Conservation (phyloP, 116 monocot species). For the Iris pallida region DNA sequence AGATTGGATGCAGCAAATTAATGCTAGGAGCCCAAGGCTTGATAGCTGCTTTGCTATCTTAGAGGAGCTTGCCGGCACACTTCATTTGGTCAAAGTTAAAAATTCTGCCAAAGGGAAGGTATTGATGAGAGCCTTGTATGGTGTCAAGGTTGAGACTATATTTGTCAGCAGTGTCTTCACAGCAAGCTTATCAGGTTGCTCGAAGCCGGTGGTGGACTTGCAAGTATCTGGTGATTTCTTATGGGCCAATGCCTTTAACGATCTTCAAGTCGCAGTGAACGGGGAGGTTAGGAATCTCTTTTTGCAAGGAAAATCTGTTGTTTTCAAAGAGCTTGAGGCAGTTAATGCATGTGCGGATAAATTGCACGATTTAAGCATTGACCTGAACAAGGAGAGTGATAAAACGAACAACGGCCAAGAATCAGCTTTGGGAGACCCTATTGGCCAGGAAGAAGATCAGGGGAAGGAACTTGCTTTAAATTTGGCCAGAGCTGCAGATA, state of each 20-base stretch:
- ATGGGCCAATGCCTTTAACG: conserved; percentile 59
- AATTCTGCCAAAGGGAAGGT: conserved; percentile 66
- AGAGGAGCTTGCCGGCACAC: conserved; percentile 30
- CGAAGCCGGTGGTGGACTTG: conserved; percentile 38
- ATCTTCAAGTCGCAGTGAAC: conserved; percentile 35
- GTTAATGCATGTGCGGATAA: conserved; percentile 35
- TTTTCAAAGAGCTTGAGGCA: conserved; percentile 56
- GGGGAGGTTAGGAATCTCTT: conserved; percentile 24
- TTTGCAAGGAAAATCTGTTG: conserved; percentile 10
- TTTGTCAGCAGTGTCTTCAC: conserved; percentile 48
- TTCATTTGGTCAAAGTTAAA: conserved; percentile 46
- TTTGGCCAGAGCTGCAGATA: conserved; percentile 21
- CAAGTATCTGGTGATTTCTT: conserved; percentile 49
- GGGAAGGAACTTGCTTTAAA: conserved; percentile 16
- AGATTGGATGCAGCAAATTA: conserved; percentile 50
- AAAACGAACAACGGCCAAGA: not conserved
- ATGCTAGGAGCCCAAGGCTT: conserved; percentile 39
- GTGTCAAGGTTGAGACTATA: conserved; percentile 49
- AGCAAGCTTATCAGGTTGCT: conserved; percentile 38
- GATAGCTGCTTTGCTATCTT: conserved; percentile 37
- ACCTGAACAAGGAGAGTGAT: not conserved
- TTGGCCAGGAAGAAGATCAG: not conserved
- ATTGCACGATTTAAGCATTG: conserved; percentile 19
- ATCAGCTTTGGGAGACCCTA: not conserved
- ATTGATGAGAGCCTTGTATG: conserved; percentile 62